Evolutionary conservation across 371 early-diverging fungal genomes (phyloP), one percentile per base, ranked within the genome.

Genomic region (Modicella reniformis): DNA sequence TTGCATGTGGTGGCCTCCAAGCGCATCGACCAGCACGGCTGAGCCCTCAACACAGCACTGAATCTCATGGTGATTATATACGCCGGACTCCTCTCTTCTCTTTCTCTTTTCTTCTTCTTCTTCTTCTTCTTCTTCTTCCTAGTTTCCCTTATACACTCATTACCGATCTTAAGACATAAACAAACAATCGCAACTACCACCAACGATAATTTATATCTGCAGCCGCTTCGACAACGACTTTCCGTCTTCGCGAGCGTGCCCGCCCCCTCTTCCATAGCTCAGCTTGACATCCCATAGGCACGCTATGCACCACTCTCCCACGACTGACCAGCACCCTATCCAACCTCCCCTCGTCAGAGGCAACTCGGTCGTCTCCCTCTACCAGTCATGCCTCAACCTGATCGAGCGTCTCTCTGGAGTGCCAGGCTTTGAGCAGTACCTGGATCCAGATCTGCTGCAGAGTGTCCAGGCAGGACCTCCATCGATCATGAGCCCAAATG

Each of bases 371-470:
- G 77, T 76, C 58, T 92, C 92, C 13, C 81, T 92, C 33, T 92
- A 89, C 67, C 91, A 91, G 74, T 82, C 84, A 3, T 91, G 90
- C 67, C 81, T 85, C 33, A 85, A 85, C 47, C 84, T 91, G 6
- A 69, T 88, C 41, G 88, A 90, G 47, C 81, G 87, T 57, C 84
- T 92, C 34, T 69, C 83, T 7, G 73, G 81, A 47, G 86, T 92
- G 3, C 87, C 88, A 4, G 88, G 86, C 58, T 87, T 92, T 84
- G 80, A 83, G 12, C 74, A 81, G 32, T 90, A 85, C 67, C 72
- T 91, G 32, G 84, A 88, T 28, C 67, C 80, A 23, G 84, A 68
- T 48, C 70, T 67, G 56, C 67, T 82, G 59, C 57, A 81, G 74
- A 62, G 67, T 65, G 58, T 61, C 79, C 67, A 83, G 70, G 64